These are phyloP conservation scores for Schwanniomyces occidentalis DNA, from an alignment of 805 yeast species.

Conservation along the genomic window DNA sequence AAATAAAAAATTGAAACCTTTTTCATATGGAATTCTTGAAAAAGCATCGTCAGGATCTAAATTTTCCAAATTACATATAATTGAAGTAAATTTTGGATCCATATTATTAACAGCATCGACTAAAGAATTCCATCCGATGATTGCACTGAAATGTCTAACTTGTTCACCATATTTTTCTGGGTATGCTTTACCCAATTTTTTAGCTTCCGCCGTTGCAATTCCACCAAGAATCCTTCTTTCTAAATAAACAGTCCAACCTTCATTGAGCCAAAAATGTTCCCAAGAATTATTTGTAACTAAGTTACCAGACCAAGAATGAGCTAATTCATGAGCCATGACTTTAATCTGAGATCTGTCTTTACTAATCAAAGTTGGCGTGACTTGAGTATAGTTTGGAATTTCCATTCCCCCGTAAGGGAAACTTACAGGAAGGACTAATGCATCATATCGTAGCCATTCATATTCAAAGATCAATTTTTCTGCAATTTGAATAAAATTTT, in stretches of 20 bases:
- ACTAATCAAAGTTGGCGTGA: constrained; percentile 35
- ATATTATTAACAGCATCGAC: constrained; percentile 23
- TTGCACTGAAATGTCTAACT: constrained; percentile 30
- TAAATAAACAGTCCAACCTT: constrained; percentile 38
- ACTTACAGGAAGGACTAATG: constrained; percentile 31
- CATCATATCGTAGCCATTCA: constrained; percentile 35
- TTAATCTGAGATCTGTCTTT: constrained; percentile 34
- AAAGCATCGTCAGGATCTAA: constrained; percentile 32
- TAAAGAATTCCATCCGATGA: constrained; percentile 33
- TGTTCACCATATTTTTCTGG: constrained; percentile 29
- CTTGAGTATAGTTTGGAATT: constrained; percentile 34
- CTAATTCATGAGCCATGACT: constrained; percentile 39
- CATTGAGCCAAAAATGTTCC: constrained; percentile 41
- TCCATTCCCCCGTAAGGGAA: constrained; percentile 44
- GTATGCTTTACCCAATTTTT: constrained; percentile 15
- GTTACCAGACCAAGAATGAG: constrained; percentile 41
- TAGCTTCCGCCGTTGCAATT: constrained; percentile 25
- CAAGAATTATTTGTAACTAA: constrained; percentile 36
- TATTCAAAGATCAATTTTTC: constrained; percentile 32
- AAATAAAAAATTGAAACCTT: constrained; percentile 33
- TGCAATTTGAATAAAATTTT: constrained; percentile 33
- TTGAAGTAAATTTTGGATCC: constrained; percentile 20
- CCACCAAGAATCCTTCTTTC: constrained; percentile 35
- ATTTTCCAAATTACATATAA: constrained; percentile 22
- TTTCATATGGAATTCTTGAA: constrained; percentile 36